A percentile compares a stretch with the other conserved stretches of the same genome.
Conservation (phyloP, 2,329 filamentous ascomycete genomes). For the Beauveria brongniartii region DNA sequence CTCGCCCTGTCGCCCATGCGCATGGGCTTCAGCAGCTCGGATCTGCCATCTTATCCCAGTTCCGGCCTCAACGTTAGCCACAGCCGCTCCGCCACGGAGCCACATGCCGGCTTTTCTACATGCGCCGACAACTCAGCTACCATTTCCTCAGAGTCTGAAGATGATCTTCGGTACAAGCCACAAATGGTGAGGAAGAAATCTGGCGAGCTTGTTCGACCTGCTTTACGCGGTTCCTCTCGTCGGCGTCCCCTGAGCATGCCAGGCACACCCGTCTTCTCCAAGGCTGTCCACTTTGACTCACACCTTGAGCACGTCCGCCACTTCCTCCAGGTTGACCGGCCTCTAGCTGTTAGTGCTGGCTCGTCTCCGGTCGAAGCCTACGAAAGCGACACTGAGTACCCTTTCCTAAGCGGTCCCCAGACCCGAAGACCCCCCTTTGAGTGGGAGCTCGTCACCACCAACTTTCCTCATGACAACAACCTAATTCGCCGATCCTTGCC, state of each 20-base stretch:
- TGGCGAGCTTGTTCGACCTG: conserved; percentile 88
- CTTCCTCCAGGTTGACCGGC: conserved; percentile 88
- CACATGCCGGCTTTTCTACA: conserved; percentile 37
- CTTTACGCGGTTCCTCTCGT: conserved; percentile 70
- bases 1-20: conserved; percentile 25
- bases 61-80: conserved; percentile 31
- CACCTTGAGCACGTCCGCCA: conserved; percentile 94
- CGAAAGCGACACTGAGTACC: conserved; percentile 82
- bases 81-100: conserved; percentile 50
- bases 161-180: conserved; percentile 60
- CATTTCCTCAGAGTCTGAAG: conserved; percentile 53
- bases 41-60: conserved; percentile 32
- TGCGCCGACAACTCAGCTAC: conserved; percentile 42
- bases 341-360: conserved; percentile 89
- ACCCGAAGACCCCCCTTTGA: conserved; percentile 51
- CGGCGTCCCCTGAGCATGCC: conserved; percentile 92
- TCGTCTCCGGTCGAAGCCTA: conserved; percentile 86
- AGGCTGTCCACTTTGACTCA: conserved; percentile 97
- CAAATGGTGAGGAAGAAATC: conserved; percentile 97
- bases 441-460: conserved; percentile 80
- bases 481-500: conserved; percentile 52
- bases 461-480: conserved; percentile 62
- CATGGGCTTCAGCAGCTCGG: conserved; percentile 40
- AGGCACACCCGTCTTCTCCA: conserved; percentile 89
- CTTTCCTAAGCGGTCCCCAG: conserved; percentile 55